phyloP scores from a whole-genome alignment of 2,329 filamentous ascomycete species.

The Diaporthe vaccinii region DNA sequence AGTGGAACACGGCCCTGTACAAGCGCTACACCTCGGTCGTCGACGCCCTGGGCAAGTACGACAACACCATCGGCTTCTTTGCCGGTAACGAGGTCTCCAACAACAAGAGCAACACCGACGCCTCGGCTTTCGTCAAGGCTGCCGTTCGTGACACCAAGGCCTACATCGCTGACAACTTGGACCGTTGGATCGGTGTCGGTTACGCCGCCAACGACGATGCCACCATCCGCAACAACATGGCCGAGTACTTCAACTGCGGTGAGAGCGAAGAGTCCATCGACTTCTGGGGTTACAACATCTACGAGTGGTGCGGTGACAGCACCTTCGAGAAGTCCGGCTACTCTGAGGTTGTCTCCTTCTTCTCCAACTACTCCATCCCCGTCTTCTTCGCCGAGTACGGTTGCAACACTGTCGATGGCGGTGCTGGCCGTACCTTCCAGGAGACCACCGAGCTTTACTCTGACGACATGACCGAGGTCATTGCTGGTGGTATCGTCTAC shows the following conservation, averaged over 20 bases:
- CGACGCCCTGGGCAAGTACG: slow-evolving; percentile 84
- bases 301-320: slow-evolving; percentile 97
- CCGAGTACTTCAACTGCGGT: slow-evolving; percentile 96
- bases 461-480: slow-evolving; percentile 84
- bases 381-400: slow-evolving; percentile 99
- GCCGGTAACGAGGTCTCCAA: slow-evolving; percentile 98
- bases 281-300: slow-evolving; percentile 99
- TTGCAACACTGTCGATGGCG: slow-evolving; percentile 79
- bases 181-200: slow-evolving; percentile 87
- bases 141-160: slow-evolving; percentile 96
- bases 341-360: slow-evolving; percentile 85
- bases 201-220: slow-evolving; percentile 97
- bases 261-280: slow-evolving; percentile 77
- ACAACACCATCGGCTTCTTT: slow-evolving; percentile 97
- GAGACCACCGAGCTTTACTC: slow-evolving; percentile 89
- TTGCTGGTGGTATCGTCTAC: slow-evolving; percentile 98
- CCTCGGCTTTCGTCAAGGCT: slow-evolving; percentile 96
- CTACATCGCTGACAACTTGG: slow-evolving; percentile 86
- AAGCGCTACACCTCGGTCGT: slow-evolving; percentile 86
- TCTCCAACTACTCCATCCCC: slow-evolving; percentile 89
- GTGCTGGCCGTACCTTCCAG: slow-evolving; percentile 80
- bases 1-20: slow-evolving; percentile 85
- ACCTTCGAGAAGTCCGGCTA: slow-evolving; percentile 84
- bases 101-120: slow-evolving; percentile 86
- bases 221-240: slow-evolving; percentile 83